A percentile compares a stretch with the other conserved stretches of the same genome.
Evolutionary conservation across 345 rosid species (phyloP).

Genomic region (Gossypium thurberi): DNA sequence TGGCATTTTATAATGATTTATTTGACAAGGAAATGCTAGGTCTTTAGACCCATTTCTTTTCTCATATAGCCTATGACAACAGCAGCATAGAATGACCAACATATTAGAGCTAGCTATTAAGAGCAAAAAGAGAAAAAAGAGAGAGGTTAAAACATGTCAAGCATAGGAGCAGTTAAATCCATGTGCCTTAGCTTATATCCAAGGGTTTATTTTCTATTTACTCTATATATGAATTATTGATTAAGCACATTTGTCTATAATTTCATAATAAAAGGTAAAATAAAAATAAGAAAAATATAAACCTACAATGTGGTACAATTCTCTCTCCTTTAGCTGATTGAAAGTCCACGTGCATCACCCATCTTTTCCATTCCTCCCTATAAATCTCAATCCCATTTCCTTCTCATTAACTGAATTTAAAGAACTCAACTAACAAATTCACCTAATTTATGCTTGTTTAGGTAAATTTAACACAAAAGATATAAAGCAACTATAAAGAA

Average conservation of each 20-base stretch:
- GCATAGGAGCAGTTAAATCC: background rate
- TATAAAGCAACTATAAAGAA: background rate
- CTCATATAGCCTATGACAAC: background rate
- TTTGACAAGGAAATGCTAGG: background rate
- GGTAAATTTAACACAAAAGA: background rate
- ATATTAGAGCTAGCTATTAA: background rate
- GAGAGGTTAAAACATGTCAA: too few species aligned
- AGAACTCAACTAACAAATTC: slow-evolving; percentile 7
- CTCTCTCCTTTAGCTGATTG: slow-evolving; percentile 68
- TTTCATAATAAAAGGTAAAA: slow-evolving; percentile 13
- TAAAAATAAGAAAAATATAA: slow-evolving; percentile 27
- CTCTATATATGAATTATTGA: background rate
- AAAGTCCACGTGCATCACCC: slow-evolving; percentile 74
- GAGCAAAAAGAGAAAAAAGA: background rate
- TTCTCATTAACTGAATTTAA: slow-evolving; percentile 33
- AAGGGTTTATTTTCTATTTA: slow-evolving; percentile 4
- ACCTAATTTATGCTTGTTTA: slow-evolving; percentile 4
- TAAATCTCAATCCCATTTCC: slow-evolving; percentile 53
- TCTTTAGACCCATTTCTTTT: background rate
- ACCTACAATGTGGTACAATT: slow-evolving; percentile 73
- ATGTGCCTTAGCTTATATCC: background rate
- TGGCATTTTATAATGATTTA: background rate
- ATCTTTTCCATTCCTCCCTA: slow-evolving; percentile 81
- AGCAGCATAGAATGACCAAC: background rate
- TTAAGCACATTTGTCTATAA: background rate